Base-by-base conservation (phyloP, 305 asterid genomes). In the Fraxinus platypoda region DNA sequence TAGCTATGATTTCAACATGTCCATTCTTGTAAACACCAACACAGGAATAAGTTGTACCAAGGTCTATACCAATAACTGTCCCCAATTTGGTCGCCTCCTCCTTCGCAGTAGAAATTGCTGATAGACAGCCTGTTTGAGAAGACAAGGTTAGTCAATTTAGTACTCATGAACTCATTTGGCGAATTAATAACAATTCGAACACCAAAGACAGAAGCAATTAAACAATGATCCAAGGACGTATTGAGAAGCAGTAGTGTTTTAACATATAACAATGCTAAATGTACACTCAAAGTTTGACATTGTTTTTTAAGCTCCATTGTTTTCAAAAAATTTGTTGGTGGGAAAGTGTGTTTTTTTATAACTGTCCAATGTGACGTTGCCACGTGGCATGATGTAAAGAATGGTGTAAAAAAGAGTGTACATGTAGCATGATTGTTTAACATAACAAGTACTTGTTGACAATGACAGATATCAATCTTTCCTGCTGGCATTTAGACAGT, bases 11-110 rank as follows among this genome's bases (percentile, higher is more conserved):
- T 64, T 89, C 90, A 6, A 89, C 92, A 25, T 85, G 88, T 19
- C 90, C 92, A 80, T 85, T 87, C 75, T 87, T 89, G 82, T 87
- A 89, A 81, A 87, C 89, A 38, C 92, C 90, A 66, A 89, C 92
- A 81, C 92, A 84, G 13, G 92, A 89, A 76, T 89, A 89, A 43
- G 92, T 89, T 49, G 92, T 87, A 34, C 92, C 92, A 70, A 88
- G 88, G 72, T 88, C 91, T 76, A 88, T 88, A 4, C 91, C 91
- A 33, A 88, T 88, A 35, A 88, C 91, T 59, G 70, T 59, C 21
- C 70, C 70, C 28, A 59, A 59, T 5, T 85, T 84, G 8, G 91
- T 71, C 0, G 89, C 90, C 78, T 89, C 90, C 82, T 89, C 90
- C 76, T 89, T 87, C 23, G 91, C 91, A 12, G 43, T 78, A 54